Conservation (phyloP, 805 yeast genomes). For the Yamadazyma nakazawae region DNA sequence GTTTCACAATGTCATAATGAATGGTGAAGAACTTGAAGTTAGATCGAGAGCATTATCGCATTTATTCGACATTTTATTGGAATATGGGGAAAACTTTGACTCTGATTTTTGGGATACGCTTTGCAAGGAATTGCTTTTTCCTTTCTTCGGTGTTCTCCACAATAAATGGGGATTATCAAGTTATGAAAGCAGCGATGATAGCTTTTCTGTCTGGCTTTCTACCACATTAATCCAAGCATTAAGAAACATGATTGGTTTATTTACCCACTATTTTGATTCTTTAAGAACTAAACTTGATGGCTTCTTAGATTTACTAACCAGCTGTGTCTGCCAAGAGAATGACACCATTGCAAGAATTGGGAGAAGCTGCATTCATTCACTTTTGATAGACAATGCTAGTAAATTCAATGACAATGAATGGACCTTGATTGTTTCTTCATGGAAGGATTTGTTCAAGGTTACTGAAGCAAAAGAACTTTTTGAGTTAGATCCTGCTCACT, state of each 20-base stretch:
- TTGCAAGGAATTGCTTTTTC: constrained; percentile 78
- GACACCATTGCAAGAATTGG: constrained; percentile 97
- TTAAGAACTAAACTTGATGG: constrained; percentile 74
- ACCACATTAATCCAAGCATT: constrained; percentile 95
- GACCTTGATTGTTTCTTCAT: constrained; percentile 63
- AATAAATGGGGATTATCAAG: constrained; percentile 66
- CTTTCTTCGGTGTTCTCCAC: constrained; percentile 79
- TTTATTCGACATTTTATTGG: constrained; percentile 76
- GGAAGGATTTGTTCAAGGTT: constrained; percentile 66
- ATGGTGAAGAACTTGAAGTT: constrained; percentile 90
- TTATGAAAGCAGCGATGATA: constrained; percentile 71
- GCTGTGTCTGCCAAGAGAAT: constrained; percentile 94
- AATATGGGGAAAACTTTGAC: constrained; percentile 75
- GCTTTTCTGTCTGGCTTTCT: constrained; percentile 90
- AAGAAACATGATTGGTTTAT: constrained; percentile 79
- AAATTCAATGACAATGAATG: constrained; percentile 70
- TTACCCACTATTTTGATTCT: constrained; percentile 76
- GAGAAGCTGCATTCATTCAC: constrained; percentile 76
- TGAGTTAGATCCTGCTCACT: constrained; percentile 49
- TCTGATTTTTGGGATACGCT: constrained; percentile 77
- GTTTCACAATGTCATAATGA: constrained; percentile 86
- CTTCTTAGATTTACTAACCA: constrained; percentile 69
- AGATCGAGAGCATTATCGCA: constrained; percentile 82
- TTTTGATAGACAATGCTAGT: constrained; percentile 69
- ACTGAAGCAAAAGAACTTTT: constrained; percentile 88